phyloP scores from a whole-genome alignment of 1,139 yeast genomes.

The Geotrichum citri-aurantii region DNA sequence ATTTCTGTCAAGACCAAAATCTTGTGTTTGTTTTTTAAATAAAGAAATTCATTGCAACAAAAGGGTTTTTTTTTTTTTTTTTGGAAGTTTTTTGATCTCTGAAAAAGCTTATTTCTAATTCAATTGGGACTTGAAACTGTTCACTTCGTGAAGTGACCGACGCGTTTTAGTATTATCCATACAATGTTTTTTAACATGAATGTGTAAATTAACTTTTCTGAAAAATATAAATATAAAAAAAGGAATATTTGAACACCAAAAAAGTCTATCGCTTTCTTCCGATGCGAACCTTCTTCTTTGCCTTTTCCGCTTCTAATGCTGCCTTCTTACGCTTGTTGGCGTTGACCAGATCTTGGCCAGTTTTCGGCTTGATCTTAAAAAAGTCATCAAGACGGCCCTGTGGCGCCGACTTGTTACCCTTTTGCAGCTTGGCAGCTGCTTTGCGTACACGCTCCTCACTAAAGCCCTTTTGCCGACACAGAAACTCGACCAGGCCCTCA shows the following conservation, averaged over 20 bases:
- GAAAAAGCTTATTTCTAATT: neutral
- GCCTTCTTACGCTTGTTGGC: constrained; percentile 30
- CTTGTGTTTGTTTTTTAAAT: neutral
- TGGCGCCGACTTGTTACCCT: constrained; percentile 76
- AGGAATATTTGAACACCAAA: too few species aligned
- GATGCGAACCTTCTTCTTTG: constrained; percentile 21
- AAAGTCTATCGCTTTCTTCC: constrained; percentile 11
- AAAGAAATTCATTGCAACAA: neutral
- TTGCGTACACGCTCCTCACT: constrained; percentile 84
- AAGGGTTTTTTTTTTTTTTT: neutral
- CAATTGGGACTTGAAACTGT: too few species aligned
- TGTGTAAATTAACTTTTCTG: too few species aligned
- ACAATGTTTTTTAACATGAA: too few species aligned
- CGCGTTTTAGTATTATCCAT: too few species aligned
- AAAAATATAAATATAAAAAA: too few species aligned
- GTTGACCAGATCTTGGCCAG: constrained; percentile 21
- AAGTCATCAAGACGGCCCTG: constrained; percentile 93
- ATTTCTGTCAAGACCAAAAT: too few species aligned
- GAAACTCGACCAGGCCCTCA: constrained; percentile 65
- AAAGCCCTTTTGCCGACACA: constrained; percentile 77
- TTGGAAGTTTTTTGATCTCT: neutral
- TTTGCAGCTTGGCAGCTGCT: constrained; percentile 80
- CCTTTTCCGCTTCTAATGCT: constrained; percentile 24
- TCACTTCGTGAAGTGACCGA: too few species aligned
- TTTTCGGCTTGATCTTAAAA: constrained; percentile 60